These are phyloP conservation scores for Sporothrix phasma DNA, from an alignment of 2,329 filamentous ascomycete genomes.

Conservation along the genomic window DNA sequence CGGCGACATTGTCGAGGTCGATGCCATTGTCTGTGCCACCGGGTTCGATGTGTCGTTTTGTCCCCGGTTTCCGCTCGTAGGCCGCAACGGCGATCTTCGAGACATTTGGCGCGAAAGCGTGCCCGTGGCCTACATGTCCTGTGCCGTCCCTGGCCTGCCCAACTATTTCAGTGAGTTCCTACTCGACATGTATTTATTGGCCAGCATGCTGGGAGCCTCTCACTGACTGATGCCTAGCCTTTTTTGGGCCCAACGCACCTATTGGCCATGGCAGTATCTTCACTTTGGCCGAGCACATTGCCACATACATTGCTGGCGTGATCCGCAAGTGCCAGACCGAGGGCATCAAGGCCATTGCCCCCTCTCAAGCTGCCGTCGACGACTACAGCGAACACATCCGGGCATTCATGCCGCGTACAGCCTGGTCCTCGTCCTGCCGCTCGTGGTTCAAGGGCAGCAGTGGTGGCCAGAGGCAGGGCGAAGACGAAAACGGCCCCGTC, in stretches of 20 bases:
- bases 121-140: slow-evolving; percentile 44
- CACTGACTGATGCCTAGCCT: slow-evolving; percentile 26
- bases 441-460: slow-evolving; percentile 43
- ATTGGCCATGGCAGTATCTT: slow-evolving; percentile 43
- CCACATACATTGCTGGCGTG: slow-evolving; percentile 39
- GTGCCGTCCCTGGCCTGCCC: slow-evolving; percentile 40
- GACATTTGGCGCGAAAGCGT: slow-evolving; percentile 35
- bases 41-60: slow-evolving; percentile 46
- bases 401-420: slow-evolving; percentile 43
- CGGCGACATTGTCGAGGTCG: slow-evolving; percentile 41
- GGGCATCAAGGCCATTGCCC: slow-evolving; percentile 36
- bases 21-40: slow-evolving; percentile 48
- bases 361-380: slow-evolving; percentile 36
- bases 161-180: slow-evolving; percentile 43
- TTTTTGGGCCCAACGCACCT: slow-evolving; percentile 42
- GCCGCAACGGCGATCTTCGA: slow-evolving; percentile 41
- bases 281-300: slow-evolving; percentile 42
- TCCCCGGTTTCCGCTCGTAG: slow-evolving; percentile 41
- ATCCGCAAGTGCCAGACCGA: slow-evolving; percentile 43
- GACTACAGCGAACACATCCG: slow-evolving; percentile 42
- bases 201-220: too few species aligned
- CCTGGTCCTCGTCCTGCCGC: slow-evolving; percentile 37
- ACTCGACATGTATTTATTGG: too few species aligned
- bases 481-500: slow-evolving; percentile 35
- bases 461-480: slow-evolving; percentile 20